Evolutionary conservation across 257 asterid species (phyloP).

Genomic region (Ophiorrhiza pumila): DNA sequence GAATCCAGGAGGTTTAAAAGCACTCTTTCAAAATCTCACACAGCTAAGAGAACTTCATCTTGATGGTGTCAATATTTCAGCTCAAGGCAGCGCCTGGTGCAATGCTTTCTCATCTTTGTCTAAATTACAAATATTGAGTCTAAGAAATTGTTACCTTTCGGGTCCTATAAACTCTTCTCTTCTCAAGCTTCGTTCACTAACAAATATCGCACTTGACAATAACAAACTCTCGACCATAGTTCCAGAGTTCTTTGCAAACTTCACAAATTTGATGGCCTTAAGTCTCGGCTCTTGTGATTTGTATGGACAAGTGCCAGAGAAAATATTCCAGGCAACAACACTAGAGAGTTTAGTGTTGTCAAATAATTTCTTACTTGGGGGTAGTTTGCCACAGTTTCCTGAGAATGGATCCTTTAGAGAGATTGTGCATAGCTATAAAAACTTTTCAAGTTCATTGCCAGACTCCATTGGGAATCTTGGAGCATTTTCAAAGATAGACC

Average conservation of each 20-base stretch:
- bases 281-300: no score
- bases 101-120: conserved; percentile 23
- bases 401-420: conserved; percentile 7
- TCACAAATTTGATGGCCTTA: no score
- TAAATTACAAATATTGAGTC: conserved; percentile 6
- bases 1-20: not conserved
- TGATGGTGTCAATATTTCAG: conserved; percentile 26
- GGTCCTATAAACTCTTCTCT: no score
- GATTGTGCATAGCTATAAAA: conserved; percentile 10
- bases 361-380: not conserved
- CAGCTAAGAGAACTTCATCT: conserved; percentile 12
- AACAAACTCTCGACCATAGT: no score
- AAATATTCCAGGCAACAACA: no score
- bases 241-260: no score
- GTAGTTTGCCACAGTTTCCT: conserved; percentile 19
- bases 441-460: conserved; percentile 19
- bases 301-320: no score
- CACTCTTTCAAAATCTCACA: conserved; percentile 9
- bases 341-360: no score
- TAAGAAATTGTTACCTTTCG: no score
- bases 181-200: no score
- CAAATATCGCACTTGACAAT: no score
- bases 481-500: conserved; percentile 5
- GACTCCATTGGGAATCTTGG: conserved; percentile 17
- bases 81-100: conserved; percentile 18